phyloP scores from a whole-genome alignment of 106 monocot species.

The Gastrodia elata region DNA sequence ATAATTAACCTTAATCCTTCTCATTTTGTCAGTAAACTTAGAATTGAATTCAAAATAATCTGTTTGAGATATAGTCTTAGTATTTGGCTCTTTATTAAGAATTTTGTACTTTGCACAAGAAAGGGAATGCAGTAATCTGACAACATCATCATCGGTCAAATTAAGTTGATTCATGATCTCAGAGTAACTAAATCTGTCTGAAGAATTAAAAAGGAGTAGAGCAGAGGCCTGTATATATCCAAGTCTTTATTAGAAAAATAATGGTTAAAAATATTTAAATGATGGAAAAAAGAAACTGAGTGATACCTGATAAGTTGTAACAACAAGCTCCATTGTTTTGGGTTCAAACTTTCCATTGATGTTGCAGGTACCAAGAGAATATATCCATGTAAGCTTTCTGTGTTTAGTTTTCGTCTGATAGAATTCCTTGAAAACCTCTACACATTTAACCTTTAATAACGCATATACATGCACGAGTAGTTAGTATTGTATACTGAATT shows the following conservation, averaged over 20 bases:
- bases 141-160: constrained; percentile 68
- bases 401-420: constrained; percentile 98
- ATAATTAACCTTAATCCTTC: constrained; percentile 70
- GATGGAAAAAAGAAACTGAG: not conserved
- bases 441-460: constrained; percentile 48
- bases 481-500: not conserved
- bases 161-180: constrained; percentile 70
- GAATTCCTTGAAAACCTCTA: constrained; percentile 82
- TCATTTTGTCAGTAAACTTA: constrained; percentile 86
- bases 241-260: not conserved
- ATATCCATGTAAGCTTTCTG: constrained; percentile 75
- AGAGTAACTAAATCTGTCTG: constrained; percentile 66
- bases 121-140: constrained; percentile 86
- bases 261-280: not conserved
- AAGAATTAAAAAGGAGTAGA: constrained; percentile 72
- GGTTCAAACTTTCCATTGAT: constrained; percentile 69
- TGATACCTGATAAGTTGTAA: constrained; percentile 45
- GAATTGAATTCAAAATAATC: constrained; percentile 85
- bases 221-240: constrained; percentile 37
- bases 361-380: constrained; percentile 70
- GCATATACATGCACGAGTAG: not conserved
- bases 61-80: constrained; percentile 48
- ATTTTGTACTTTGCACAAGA: constrained; percentile 86
- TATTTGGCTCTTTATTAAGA: constrained; percentile 77
- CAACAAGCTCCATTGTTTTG: constrained; percentile 69